Percentiles rank a stretch among this genome's conserved stretches.
These are phyloP conservation scores for Phragmites australis DNA, from an alignment of 176 grass and related monocot species.

Conservation along the genomic window DNA sequence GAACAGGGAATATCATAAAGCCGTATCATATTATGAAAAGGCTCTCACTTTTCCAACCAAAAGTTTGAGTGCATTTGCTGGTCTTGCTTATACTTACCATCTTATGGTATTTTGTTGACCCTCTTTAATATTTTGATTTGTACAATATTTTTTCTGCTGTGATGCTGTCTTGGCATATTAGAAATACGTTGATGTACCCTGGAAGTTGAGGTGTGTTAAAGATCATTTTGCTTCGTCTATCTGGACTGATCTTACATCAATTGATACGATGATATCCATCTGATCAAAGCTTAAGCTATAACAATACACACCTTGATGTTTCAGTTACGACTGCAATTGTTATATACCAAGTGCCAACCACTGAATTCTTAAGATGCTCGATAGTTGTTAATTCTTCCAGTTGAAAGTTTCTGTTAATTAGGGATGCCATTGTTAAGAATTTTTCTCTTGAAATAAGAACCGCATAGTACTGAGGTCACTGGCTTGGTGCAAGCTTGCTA, in stretches of 20 bases:
- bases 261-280: constrained; percentile 8
- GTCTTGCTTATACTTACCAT: constrained; percentile 89
- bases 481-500: constrained; percentile 10
- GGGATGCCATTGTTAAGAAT: neutral
- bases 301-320: neutral
- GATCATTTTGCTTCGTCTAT: neutral
- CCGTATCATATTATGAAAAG: constrained; percentile 89
- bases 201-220: constrained; percentile 3
- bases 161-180: constrained; percentile 16
- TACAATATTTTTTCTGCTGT: constrained; percentile 13
- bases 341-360: neutral
- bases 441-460: neutral
- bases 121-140: constrained; percentile 13
- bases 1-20: constrained; percentile 82
- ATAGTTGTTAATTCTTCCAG: neutral
- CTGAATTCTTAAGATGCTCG: neutral
- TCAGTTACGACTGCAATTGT: neutral
- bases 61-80: constrained; percentile 82
- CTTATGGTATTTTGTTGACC: constrained; percentile 66
- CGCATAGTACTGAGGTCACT: neutral
- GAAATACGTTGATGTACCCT: neutral
- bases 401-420: neutral
- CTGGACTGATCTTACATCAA: constrained; percentile 10
- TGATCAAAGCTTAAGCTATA: neutral
- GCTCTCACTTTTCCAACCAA: constrained; percentile 85